Evolutionary conservation across 2,329 filamentous ascomycete species (phyloP), one percentile per base, ranked within the genome.

Genomic region (Monosporascus sp.): DNA sequence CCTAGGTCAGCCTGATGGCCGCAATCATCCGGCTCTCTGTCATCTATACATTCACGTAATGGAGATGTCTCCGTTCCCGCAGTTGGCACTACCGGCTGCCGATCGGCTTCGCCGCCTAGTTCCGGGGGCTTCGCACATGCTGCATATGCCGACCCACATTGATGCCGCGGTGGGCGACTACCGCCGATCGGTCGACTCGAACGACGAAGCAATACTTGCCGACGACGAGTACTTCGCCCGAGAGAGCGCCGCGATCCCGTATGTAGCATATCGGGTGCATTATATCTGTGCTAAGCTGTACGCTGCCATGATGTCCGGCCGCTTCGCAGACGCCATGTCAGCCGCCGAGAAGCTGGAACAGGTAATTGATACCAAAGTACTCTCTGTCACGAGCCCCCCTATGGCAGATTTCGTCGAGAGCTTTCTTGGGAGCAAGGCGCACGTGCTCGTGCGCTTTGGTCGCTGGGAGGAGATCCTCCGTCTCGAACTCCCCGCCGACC

Each of bases 331-430:
- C 22, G 76, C 78, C 1, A 58, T 82, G n/a, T 72, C 79, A 11
- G 76, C 78, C 1, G 72, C 73, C 3, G 59, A 59, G 1, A 68
- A 71, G 43, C 70, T 82, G 58, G 78, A 81, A 58, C 64, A 61
- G 0, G 74, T 74, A 0, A 64, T 83, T 5, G 75, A 79, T 0
- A 74, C 77, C 51, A 73, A 77, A 5, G 59, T 83, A 17, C 68
- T 84, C 0, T 72, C 73, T 0, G 69, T 79, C 3, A 64, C 77
- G 51, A 75, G 72, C 7, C 76, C 77, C 2, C 75, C 76, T 0
- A 81, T 83, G 77, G 78, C 79, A 5, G 78, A 83, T 61, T 82
- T 76, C 73, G 67, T 82, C 17, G 81, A 84, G 63, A 73, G 73
- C 31, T 82, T 81, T 56, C 63, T 78, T 17, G 72, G 73, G 2